These are phyloP conservation scores for Medicago truncatula DNA, from an alignment of 306 rosid genomes.

Conservation along the genomic window MtrunA17r5.0-ANR NC_053044.1:39971501-39972000, in stretches of 20 bases:
- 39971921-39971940: background rate
- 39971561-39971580: too few relatives aligned
- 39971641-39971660: background rate
- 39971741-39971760: background rate
- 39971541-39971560: too few relatives aligned
- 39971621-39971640: background rate
- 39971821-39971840: background rate
- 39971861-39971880: background rate
- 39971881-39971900: background rate
- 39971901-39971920: background rate
- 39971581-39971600: background rate
- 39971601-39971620: background rate
- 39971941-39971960: background rate
- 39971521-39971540: too few relatives aligned
- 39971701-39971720: too few relatives aligned
- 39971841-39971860: background rate
- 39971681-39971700: too few relatives aligned
- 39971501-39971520: too few relatives aligned
- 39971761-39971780: background rate
- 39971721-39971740: background rate
- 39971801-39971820: background rate
- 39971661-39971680: background rate
- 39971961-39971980: background rate
- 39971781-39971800: background rate
- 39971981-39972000: background rate